Evolutionary conservation across 345 rosid species (phyloP).

Genomic region (Clarkia xantiana): DNA sequence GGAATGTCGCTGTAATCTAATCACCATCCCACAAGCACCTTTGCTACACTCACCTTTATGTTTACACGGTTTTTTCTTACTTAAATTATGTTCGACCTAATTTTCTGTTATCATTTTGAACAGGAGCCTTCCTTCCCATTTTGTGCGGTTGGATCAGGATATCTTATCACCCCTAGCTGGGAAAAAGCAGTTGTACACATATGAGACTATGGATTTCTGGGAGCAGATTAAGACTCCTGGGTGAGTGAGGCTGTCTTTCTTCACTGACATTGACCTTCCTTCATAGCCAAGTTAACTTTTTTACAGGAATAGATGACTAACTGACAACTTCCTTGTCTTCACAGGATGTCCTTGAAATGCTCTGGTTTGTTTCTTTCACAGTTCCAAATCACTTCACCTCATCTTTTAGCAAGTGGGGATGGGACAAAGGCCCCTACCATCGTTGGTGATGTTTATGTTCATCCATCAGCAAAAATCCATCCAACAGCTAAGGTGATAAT

Average conservation of each 20-base stretch:
- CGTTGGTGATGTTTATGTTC: conserved; percentile 73
- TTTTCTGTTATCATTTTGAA: conserved; percentile 5
- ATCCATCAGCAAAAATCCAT: conserved; percentile 95
- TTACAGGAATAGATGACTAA: conserved; percentile 1
- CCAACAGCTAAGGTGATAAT: conserved; percentile 77
- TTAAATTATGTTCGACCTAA: not conserved
- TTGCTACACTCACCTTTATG: not conserved
- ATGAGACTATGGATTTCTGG: conserved; percentile 87
- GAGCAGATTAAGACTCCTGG: conserved; percentile 97
- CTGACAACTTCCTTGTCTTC: not conserved
- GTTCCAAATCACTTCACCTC: conserved; percentile 56
- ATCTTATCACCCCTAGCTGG: conserved; percentile 94
- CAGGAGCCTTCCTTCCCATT: conserved; percentile 60
- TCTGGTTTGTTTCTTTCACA: conserved; percentile 73
- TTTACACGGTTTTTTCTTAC: not conserved
- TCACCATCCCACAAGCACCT: not conserved
- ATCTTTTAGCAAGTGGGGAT: conserved; percentile 70
- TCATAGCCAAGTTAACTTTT: not conserved
- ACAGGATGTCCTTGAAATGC: conserved; percentile 86
- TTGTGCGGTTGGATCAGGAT: conserved; percentile 84
- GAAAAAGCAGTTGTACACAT: conserved; percentile 67
- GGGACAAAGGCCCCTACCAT: conserved; percentile 56
- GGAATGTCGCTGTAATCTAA: too few species aligned
- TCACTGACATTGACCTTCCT: not conserved
- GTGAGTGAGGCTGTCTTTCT: conserved; percentile 22